Base-by-base conservation (phyloP, 2,329 filamentous ascomycete species). In the Trichoderma polysporum region DNA sequence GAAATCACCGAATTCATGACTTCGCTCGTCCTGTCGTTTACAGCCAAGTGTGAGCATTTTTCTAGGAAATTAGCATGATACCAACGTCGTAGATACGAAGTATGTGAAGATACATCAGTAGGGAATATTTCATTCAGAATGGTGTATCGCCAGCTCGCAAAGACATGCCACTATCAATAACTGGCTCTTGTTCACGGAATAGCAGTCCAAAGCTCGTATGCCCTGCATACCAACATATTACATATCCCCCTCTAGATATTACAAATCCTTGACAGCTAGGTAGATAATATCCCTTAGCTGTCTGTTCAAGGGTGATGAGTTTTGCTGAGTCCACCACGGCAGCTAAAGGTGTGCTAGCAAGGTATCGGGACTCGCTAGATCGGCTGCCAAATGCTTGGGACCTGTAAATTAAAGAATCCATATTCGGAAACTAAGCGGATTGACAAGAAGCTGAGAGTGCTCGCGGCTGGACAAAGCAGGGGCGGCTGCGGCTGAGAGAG, bases 321-420 rank as follows among this genome's bases (percentile, higher is more conserved):
- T 19, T 27, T 17, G 17, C 27, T 15, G 45, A 50, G 22, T 15
- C 41, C 45, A 39, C 17, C 47, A 13, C 29, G 58, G 58, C 41
- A 52, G 9, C 17, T 61, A 61, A 37, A 29, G 45, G 58, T 50
- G 45, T 29, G 58, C 58, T 61, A 61, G 17, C 58, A 27, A 50
- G 58, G 17, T 19, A 49, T 61, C 45, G 58, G 47, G 25, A 39
- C 17, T 52, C 27, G 31, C 22, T 31, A 50, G 58, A 52, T 39
- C 45, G 58, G 22, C 58, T 27, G 45, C 31, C 45, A 61, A 61
- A 61, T 45, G 9, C 45, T 39, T 61, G 31, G 45, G 29, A 39
- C 22, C 17, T 17, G 33, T 22, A 27, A 39, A 52, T 29, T 19
- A 22, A 27, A 54, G 49, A 63, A 13, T 33, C 35, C 27, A 53